A percentile compares a stretch with the other conserved stretches of the same genome.
Conservation (phyloP, 2,329 filamentous ascomycete genomes). For the Hymenoscyphus fructigenus region DNA sequence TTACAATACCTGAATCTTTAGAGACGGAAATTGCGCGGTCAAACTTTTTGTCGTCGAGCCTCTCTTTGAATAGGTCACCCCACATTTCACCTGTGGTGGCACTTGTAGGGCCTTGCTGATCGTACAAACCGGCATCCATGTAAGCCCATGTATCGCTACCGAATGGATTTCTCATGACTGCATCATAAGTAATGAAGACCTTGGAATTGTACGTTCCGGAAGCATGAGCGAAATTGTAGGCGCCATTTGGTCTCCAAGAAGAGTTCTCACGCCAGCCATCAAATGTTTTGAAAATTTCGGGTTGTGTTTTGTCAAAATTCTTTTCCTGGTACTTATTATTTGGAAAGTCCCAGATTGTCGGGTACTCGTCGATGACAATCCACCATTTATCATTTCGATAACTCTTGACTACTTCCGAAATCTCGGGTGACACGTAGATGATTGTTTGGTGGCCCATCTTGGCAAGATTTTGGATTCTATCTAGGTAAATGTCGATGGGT, state of each 20-base stretch:
- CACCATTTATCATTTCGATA: neutral
- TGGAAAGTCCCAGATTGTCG: conserved; percentile 8
- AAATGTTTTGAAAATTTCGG: conserved; percentile 1
- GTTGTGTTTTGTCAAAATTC: conserved; percentile 2
- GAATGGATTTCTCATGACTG: conserved; percentile 9
- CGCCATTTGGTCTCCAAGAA: neutral
- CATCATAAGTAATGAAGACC: conserved; percentile 10
- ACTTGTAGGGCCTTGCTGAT: neutral
- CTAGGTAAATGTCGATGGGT: neutral
- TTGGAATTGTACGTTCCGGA: conserved; percentile 4
- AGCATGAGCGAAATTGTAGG: neutral
- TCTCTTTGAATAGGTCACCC: neutral
- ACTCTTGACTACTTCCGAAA: neutral
- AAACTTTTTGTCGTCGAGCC: neutral
- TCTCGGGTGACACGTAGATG: neutral
- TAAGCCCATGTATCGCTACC: conserved; percentile 3
- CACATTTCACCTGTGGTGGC: neutral
- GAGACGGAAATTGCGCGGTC: conserved; percentile 5
- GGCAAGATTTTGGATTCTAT: neutral
- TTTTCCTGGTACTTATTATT: conserved; percentile 5
- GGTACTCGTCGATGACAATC: conserved; percentile 6
- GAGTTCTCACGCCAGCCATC: neutral
- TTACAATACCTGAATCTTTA: conserved; percentile 2
- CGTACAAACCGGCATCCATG: conserved; percentile 5
- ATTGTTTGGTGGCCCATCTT: conserved; percentile 5